Base-by-base conservation (phyloP, 495 filamentous ascomycete genomes). In the Pseudoneurospora amorphoporcata region DNA sequence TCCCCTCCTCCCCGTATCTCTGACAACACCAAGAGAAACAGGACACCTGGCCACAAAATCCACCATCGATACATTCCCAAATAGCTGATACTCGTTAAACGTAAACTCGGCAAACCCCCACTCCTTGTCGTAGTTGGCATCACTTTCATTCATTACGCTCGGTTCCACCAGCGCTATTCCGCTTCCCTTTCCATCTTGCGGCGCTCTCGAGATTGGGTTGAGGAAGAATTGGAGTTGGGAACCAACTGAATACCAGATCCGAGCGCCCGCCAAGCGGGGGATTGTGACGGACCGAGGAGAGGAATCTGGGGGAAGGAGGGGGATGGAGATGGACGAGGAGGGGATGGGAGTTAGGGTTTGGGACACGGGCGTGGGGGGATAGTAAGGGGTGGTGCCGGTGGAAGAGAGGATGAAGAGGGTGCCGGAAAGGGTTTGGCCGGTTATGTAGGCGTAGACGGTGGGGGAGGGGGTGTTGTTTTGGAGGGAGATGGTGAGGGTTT, bases 21-120 rank as follows among this genome's bases (percentile, higher is more conserved):
- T 23, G 8, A 40, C 8, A 2, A 40, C 39, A 2, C 39, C 45
- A 7, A 47, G 23, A 3, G 45, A 58, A 0, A 58, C 47, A 58
- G 53, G 53, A 65, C 53, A 65, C 53, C 29, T 32, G 6, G 29
- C 82, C 47, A 92, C 87, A 76, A 93, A 93, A 81, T 94, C 92
- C 45, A 94, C 92, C 75, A 90, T 90, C 70, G 84, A 87, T 75
- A 93, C 91, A 76, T 94, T 94, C 69, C 87, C 90, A 77, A 90
- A 94, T 4, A 93, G 84, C 80, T 93, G 88, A 23, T 79, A 71
- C 68, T 77, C 77, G 79, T 92, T 92, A 81, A 86, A 91, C 3
- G 92, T 94, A 79, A 93, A 92, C 77, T 94, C 92, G 80, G 83
- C 86, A 76, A 94, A 94, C 39, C 83, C 86, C 89, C 91, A 94